phyloP scores from a whole-genome alignment of 176 grass and related monocot genomes.

The Hordeum marinum region DNA sequence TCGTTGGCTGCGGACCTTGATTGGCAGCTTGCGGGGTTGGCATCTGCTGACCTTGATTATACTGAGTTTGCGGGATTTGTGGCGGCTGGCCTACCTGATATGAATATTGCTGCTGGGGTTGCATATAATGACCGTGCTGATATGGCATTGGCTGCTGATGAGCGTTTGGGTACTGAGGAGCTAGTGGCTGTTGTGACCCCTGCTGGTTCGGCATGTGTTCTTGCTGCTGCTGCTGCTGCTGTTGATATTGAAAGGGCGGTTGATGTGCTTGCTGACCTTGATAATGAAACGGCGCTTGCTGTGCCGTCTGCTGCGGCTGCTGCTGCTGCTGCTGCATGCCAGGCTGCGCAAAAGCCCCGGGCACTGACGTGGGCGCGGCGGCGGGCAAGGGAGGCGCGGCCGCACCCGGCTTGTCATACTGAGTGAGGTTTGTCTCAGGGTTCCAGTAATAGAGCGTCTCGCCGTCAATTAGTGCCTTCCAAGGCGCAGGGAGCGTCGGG shows the following conservation, averaged over 20 bases:
- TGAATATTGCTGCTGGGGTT: slow-evolving; percentile 49
- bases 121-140: slow-evolving; percentile 63
- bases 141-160: slow-evolving; percentile 40
- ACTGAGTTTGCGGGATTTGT: slow-evolving; percentile 16
- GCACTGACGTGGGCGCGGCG: slow-evolving; percentile 18
- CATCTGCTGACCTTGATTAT: slow-evolving; percentile 39
- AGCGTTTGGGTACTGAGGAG: slow-evolving; percentile 20
- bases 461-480: slow-evolving; percentile 86
- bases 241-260: slow-evolving; percentile 36
- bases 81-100: slow-evolving; percentile 55
- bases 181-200: slow-evolving; percentile 32
- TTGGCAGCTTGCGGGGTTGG: slow-evolving; percentile 18
- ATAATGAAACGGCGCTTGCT: slow-evolving; percentile 40
- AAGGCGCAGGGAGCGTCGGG: slow-evolving; percentile 68
- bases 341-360: slow-evolving; percentile 34
- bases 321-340: slow-evolving; percentile 20
- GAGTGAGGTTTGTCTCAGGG: slow-evolving; percentile 85
- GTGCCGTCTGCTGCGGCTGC: slow-evolving; percentile 28
- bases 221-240: slow-evolving; percentile 60
- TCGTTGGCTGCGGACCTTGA: slow-evolving; percentile 30
- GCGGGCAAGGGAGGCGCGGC: slow-evolving; percentile 19
- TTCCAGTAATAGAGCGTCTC: slow-evolving; percentile 92
- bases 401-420: slow-evolving; percentile 64
- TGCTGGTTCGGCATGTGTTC: slow-evolving; percentile 53
- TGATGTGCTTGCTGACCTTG: slow-evolving; percentile 46